These are phyloP conservation scores for Aureobasidium subglaciale DNA, from an alignment of 2,329 filamentous ascomycete species.

Conservation along the genomic window DNA sequence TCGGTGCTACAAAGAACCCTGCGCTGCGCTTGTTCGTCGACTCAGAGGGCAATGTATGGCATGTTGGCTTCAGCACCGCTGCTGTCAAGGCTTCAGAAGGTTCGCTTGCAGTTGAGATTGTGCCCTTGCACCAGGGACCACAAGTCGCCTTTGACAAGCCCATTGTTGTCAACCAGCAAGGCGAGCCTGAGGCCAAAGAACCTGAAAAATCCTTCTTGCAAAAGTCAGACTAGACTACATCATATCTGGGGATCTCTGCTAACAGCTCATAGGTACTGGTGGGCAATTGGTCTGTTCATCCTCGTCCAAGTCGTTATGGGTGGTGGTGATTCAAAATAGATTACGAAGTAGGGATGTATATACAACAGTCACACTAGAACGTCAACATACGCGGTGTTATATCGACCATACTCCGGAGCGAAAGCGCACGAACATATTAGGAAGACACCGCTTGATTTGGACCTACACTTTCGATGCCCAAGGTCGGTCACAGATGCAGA, in stretches of 20 bases:
- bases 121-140: conserved; percentile 32
- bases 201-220: conserved; percentile 45
- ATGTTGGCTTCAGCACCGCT: conserved; percentile 36
- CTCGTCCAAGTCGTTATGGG: conserved; percentile 40
- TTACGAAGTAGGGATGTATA: neutral
- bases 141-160: conserved; percentile 45
- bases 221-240: conserved; percentile 36
- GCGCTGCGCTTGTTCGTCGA: conserved; percentile 39
- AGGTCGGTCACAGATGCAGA: no score
- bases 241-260: conserved; percentile 1
- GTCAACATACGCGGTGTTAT: no score
- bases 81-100: conserved; percentile 18
- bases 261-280: conserved; percentile 41
- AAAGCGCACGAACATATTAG: no score
- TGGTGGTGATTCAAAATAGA: conserved; percentile 27
- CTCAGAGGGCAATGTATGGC: conserved; percentile 37
- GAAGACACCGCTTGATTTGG: no score
- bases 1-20: conserved; percentile 36
- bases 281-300: conserved; percentile 42
- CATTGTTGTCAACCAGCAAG: conserved; percentile 49
- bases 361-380: neutral
- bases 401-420: no score
- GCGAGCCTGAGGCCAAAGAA: conserved; percentile 42
- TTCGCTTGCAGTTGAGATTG: conserved; percentile 35
- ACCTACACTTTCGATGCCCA: no score